Conservation (phyloP, 116 monocot genomes). For the Cymodocea nodosa region DNA sequence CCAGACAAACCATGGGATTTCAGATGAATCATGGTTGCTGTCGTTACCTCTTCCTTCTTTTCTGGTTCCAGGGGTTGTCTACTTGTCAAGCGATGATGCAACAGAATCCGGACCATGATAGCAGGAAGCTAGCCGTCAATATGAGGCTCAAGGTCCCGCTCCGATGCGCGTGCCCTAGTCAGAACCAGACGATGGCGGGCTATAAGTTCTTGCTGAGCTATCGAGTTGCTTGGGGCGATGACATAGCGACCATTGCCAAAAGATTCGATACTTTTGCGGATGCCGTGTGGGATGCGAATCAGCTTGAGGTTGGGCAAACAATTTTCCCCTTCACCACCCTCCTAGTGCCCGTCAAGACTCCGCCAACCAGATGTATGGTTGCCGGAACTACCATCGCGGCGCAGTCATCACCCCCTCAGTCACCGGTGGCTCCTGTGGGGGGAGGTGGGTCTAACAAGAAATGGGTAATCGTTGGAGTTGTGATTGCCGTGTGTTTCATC, state of each 20-base stretch:
- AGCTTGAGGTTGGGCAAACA: conserved; percentile 1
- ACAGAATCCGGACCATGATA: conserved; percentile 40
- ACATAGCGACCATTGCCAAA: conserved; percentile 18
- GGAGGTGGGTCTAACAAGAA: conserved; percentile 14
- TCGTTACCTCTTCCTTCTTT: background rate
- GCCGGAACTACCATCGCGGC: conserved; percentile 13
- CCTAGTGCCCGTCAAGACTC: conserved; percentile 28
- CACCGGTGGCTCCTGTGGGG: background rate
- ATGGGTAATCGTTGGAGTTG: conserved; percentile 31
- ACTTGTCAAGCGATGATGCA: conserved; percentile 65
- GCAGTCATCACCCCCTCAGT: background rate
- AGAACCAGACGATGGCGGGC: conserved; percentile 24
- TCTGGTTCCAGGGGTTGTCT: conserved; percentile 30
- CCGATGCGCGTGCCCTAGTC: conserved; percentile 51
- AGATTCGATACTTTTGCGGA: conserved; percentile 13
- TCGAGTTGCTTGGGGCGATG: conserved; percentile 22
- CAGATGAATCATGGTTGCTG: background rate
- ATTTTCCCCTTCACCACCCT: conserved; percentile 51
- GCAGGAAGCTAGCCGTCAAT: conserved; percentile 11
- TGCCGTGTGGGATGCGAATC: conserved; percentile 30
- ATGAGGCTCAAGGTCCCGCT: conserved; percentile 25
- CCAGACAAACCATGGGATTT: background rate
- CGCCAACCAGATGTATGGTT: conserved; percentile 18
- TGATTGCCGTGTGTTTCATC: conserved; percentile 21
- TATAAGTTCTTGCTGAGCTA: conserved; percentile 39